phyloP scores from a whole-genome alignment of 129 eudicot species.

The Lactuca saligna region DNA sequence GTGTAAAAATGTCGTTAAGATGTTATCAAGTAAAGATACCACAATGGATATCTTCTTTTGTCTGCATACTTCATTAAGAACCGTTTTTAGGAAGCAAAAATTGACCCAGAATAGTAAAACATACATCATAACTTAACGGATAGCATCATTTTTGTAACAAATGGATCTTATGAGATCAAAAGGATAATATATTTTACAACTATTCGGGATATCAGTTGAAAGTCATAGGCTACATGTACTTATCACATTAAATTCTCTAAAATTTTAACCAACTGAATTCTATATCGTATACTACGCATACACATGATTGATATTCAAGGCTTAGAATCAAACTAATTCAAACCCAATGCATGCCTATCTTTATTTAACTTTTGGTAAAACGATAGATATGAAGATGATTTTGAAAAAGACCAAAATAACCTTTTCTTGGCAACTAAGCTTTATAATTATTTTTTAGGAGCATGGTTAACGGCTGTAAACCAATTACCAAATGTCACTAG shows the following conservation, averaged over 20 bases:
- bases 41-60: slow-evolving; percentile 3
- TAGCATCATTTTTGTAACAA: slow-evolving; percentile 1
- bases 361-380: neutral
- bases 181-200: neutral
- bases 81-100: slow-evolving; percentile 2
- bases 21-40: neutral
- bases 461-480: neutral
- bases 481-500: neutral
- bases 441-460: neutral
- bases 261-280: neutral
- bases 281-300: neutral
- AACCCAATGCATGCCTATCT: neutral
- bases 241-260: slow-evolving; percentile 4
- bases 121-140: slow-evolving; percentile 8
- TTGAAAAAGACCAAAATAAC: neutral
- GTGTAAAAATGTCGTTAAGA: neutral
- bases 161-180: slow-evolving; percentile 11
- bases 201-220: neutral
- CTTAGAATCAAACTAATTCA: slow-evolving; percentile 10
- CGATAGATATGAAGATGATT: neutral
- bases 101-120: neutral
- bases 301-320: neutral
- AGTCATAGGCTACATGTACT: neutral
- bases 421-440: neutral
- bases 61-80: neutral